Evolutionary conservation across 352 stramenopile genomes (phyloP), one percentile per base, ranked within the genome.

Genomic region (Phytopythium oedochilum): DNA sequence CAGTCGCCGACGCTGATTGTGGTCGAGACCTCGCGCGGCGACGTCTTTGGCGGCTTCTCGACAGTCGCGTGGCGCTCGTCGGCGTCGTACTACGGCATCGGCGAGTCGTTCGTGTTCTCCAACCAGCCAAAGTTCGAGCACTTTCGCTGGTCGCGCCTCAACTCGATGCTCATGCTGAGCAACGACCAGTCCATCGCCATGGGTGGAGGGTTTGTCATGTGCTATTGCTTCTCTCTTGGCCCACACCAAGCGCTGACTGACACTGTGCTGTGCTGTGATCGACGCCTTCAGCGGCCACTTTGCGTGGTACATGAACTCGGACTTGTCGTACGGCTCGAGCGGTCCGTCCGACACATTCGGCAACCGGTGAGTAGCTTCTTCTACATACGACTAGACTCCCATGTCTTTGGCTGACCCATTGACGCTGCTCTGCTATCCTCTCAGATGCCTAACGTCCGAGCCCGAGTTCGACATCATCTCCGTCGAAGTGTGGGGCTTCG

Each of bases 101-200:
- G 81, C 42, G 75, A 91, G 60, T 77, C 72, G 12, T 91, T 89
- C 54, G 77, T 91, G 36, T 91, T 91, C 48, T 81, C 78, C 12
- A 83, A 68, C 35, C 66, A 77, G 17, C 70, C 81, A 1, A 60
- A 60, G 34, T 91, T 87, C 51, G 73, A 88, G 52, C 60, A 66
- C 17, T 89, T 87, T 47, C 60, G 57, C 15, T 91, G 81, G 78
- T 80, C 71, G n/a, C 70, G 63, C 42, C 64, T 67, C 23, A 85
- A 91, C 55, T 55, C 65, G 2, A 86, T 91, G 70, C 70, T 84
- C 61, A 89, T 91, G 81, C 59, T 83, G 53, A 89, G 78, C 67
- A 87, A 85, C 44, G 61, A 82, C 22, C 57, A 70, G 32, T 79
- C 66, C 5, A 88, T 91, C 45, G 81, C 78, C 18, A 91, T 91